Conservation (phyloP, 2,329 filamentous ascomycete species). For the Hypoxylon sp. region DNA sequence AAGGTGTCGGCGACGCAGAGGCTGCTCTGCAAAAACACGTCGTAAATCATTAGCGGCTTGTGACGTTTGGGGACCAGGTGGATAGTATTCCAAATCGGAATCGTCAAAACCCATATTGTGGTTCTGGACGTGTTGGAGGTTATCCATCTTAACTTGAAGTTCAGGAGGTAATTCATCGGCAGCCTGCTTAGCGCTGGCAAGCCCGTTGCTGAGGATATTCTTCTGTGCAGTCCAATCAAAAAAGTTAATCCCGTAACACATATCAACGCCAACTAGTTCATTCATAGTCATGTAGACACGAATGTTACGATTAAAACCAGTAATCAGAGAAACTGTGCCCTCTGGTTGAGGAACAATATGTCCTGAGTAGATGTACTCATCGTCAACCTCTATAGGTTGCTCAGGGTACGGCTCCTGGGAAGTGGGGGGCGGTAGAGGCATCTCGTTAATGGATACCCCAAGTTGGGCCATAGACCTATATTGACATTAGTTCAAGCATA, state of each 20-base stretch:
- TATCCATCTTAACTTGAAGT: constrained; percentile 68
- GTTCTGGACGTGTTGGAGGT: constrained; percentile 51
- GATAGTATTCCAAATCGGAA: constrained; percentile 65
- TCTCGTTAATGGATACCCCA: constrained; percentile 77
- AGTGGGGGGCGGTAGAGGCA: constrained; percentile 82
- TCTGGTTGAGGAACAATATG: constrained; percentile 78
- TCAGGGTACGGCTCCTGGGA: constrained; percentile 82
- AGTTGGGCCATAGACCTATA: constrained; percentile 81
- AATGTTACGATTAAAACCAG: constrained; percentile 85
- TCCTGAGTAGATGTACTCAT: constrained; percentile 80
- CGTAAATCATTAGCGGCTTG: constrained; percentile 65
- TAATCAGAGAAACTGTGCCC: constrained; percentile 76
- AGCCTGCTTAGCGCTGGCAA: constrained; percentile 77
- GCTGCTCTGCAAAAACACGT: constrained; percentile 63
- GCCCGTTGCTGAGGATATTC: constrained; percentile 76
- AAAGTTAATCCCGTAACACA: constrained; percentile 83
- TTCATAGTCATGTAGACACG: constrained; percentile 86
- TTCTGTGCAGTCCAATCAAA: constrained; percentile 85
- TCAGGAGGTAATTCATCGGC: constrained; percentile 77
- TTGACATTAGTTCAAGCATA: constrained; percentile 34
- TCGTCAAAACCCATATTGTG: constrained; percentile 55
- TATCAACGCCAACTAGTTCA: constrained; percentile 80
- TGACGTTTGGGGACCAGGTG: constrained; percentile 62
- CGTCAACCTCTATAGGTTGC: constrained; percentile 84
- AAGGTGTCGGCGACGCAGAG: constrained; percentile 66